Percentiles rank a stretch among this genome's conserved stretches.
These are phyloP conservation scores for Talaromyces borbonicus DNA, from an alignment of 495 filamentous ascomycete genomes.

Conservation along the genomic window DNA sequence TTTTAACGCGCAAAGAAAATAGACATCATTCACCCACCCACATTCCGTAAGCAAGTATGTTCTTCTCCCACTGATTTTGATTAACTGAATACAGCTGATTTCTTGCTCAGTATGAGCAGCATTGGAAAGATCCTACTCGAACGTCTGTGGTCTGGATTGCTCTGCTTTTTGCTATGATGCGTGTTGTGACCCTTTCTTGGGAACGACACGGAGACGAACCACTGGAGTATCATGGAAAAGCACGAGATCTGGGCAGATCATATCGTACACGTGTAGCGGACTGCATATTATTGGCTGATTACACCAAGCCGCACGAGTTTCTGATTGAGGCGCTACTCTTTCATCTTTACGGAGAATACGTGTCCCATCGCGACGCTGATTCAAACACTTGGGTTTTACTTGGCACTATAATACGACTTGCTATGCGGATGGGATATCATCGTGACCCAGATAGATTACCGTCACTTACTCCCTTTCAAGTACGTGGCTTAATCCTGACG, in stretches of 20 bases:
- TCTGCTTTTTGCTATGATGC: slow-evolving; percentile 15
- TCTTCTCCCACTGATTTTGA: background rate
- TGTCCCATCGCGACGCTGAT: slow-evolving; percentile 30
- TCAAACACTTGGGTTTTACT: slow-evolving; percentile 38
- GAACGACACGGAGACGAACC: background rate
- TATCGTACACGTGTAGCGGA: slow-evolving; percentile 12
- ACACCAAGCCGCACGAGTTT: slow-evolving; percentile 33
- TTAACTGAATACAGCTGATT: background rate
- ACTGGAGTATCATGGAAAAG: background rate
- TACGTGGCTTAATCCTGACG: slow-evolving; percentile 11
- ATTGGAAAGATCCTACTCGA: slow-evolving; percentile 30
- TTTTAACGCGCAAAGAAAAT: too few species aligned
- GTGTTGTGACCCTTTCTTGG: slow-evolving; percentile 4
- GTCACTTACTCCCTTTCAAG: slow-evolving; percentile 14
- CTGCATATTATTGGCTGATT: slow-evolving; percentile 34
- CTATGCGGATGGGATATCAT: slow-evolving; percentile 48
- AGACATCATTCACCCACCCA: background rate
- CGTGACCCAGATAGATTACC: slow-evolving; percentile 27
- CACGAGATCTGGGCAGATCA: slow-evolving; percentile 10
- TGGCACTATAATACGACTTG: slow-evolving; percentile 38
- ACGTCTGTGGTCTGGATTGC: slow-evolving; percentile 32
- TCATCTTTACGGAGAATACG: slow-evolving; percentile 36
- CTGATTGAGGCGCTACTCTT: slow-evolving; percentile 40
- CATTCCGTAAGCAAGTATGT: background rate
- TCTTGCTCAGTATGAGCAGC: slow-evolving; percentile 30